A percentile compares a stretch with the other conserved stretches of the same genome.
Evolutionary conservation across 345 rosid species (phyloP).

Genomic region (Cardamine chenopodiifolia): DNA sequence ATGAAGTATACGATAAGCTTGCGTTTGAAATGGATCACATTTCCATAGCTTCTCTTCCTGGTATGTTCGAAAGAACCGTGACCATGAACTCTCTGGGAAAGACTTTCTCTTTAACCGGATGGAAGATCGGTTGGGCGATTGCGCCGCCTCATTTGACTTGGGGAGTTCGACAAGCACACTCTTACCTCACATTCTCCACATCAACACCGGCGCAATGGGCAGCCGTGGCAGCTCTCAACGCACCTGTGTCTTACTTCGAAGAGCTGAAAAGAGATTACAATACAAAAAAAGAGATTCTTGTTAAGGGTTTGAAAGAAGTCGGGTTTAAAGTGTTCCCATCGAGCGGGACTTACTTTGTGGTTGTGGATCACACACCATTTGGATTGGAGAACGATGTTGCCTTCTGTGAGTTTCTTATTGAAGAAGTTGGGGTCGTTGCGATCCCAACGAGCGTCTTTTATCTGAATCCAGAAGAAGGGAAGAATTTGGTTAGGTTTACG

Average conservation of each 20-base stretch:
- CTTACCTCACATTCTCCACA: conserved; percentile 88
- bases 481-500: conserved; percentile 89
- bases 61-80: conserved; percentile 87
- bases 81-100: conserved; percentile 93
- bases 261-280: conserved; percentile 78
- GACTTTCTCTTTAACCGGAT: conserved; percentile 92
- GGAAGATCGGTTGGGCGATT: conserved; percentile 99
- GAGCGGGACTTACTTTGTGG: conserved; percentile 89
- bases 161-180: conserved; percentile 91
- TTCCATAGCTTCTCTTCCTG: conserved; percentile 89
- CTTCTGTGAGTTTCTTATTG: conserved; percentile 86
- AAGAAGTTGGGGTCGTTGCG: conserved; percentile 94
- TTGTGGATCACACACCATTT: conserved; percentile 90
- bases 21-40: conserved; percentile 92
- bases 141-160: conserved; percentile 88
- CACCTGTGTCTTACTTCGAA: conserved; percentile 76
- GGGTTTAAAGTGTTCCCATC: conserved; percentile 92
- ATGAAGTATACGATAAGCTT: conserved; percentile 94
- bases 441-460: conserved; percentile 92
- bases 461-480: conserved; percentile 92
- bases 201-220: conserved; percentile 87
- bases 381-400: conserved; percentile 74
- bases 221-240: conserved; percentile 65
- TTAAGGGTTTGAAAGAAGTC: conserved; percentile 79
- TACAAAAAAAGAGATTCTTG: conserved; percentile 79